Evolutionary conservation across 768 basidiomycete genomes (phyloP), one percentile per base, ranked within the genome.

Genomic region (Termitomyces eurrhizus): DNA sequence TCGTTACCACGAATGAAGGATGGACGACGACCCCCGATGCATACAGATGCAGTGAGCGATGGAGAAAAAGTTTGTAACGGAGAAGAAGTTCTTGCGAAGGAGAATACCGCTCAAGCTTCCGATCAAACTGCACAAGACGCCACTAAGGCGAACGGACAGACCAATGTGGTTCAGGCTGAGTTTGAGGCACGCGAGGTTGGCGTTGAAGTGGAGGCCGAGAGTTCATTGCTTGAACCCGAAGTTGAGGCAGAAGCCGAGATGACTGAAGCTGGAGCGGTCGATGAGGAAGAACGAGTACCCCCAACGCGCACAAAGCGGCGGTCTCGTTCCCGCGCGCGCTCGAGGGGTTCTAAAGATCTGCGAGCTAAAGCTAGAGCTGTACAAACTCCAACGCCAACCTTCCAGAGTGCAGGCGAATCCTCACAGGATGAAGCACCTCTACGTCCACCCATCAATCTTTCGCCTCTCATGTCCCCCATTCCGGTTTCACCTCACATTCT

Each of bases 1-100:
- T 95, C 93, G 16, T 74, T 96, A 33, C 95, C 94, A 41, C 82
- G 94, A 62, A 92, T 92, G 87, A 93, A 93, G 72, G 90, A 93
- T 72, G 93, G 93, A 8, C 78, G 93, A 58, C 80, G 94, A 46
- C 93, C 93, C 0, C 91, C 88, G 52, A 92, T 92, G 90, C 91
- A 90, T 68, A 78, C 83, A 65, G 90, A 91, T 65, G 88, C 85
- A 21, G 84, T 92, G 54, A 92, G 90, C 68, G 91, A 93, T 71
- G 89, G 91, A 11, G 91, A 93, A 73, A 87, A 81, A 70, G 75
- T 73, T 51, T 74, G 73, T 53, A 70, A 69, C 46, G 77, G 77
- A 57, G 83, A 77, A 65, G 73, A 64, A 66, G 72, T 56, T 57
- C 73, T 71, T 51, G 71, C 67, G 18, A 72, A 70, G 63, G 69